phyloP scores from a whole-genome alignment of 2,329 filamentous ascomycete species.

The Nemania abortiva region DNA sequence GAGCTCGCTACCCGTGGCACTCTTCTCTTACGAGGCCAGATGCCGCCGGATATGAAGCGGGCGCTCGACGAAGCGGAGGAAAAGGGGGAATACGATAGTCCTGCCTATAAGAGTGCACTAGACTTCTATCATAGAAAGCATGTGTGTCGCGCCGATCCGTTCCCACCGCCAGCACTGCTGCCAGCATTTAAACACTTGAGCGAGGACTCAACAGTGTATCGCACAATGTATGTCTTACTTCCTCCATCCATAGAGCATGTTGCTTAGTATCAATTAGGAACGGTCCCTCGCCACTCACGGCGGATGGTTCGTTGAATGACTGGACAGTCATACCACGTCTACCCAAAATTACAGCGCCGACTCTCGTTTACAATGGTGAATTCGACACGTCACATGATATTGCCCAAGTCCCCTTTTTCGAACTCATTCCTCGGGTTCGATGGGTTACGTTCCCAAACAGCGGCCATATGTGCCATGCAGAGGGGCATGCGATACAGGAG shows the following conservation, averaged over 20 bases:
- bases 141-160: conserved; percentile 39
- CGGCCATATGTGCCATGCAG: too few species aligned
- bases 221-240: conserved; percentile 36
- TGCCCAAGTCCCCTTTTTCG: too few species aligned
- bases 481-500: too few species aligned
- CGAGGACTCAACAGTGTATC: conserved; percentile 39
- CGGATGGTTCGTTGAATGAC: too few species aligned
- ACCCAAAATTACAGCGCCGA: conserved; percentile 40
- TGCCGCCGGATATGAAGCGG: conserved; percentile 34
- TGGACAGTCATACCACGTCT: conserved; percentile 41
- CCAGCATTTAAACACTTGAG: conserved; percentile 35
- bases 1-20: conserved; percentile 17
- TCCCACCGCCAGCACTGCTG: conserved; percentile 35
- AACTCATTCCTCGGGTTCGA: too few species aligned
- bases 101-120: conserved; percentile 31
- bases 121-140: conserved; percentile 30
- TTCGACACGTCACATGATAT: neutral
- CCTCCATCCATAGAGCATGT: neutral
- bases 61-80: conserved; percentile 32
- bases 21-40: conserved; percentile 19
- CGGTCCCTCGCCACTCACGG: conserved; percentile 16
- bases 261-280: neutral
- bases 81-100: conserved; percentile 37
- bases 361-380: conserved; percentile 46
- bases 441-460: too few species aligned